These are phyloP conservation scores for Paxillus ammoniavirescens DNA, from an alignment of 768 basidiomycete genomes.

Conservation along the genomic window DNA sequence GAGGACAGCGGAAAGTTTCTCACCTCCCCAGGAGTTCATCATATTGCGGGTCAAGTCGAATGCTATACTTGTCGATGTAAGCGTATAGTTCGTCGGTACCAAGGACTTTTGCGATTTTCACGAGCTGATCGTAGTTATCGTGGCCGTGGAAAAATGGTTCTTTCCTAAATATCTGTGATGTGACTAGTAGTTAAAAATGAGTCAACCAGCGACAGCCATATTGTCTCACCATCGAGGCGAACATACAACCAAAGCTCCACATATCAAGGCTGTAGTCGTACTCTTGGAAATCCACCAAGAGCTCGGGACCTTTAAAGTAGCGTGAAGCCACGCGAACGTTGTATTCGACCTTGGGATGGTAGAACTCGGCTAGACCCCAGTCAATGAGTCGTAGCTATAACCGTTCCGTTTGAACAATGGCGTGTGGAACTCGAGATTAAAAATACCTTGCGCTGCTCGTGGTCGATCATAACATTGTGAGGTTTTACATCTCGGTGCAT, in stretches of 20 bases:
- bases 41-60: slow-evolving; percentile 93
- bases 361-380: slow-evolving; percentile 99
- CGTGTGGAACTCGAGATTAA: slow-evolving; percentile 6
- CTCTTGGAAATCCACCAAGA: slow-evolving; percentile 96
- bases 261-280: slow-evolving; percentile 98
- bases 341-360: slow-evolving; percentile 96
- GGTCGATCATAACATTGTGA: slow-evolving; percentile 99
- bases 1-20: slow-evolving; percentile 13
- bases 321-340: slow-evolving; percentile 96
- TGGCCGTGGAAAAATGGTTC: slow-evolving; percentile 99
- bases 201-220: neutral
- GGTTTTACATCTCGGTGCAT: slow-evolving; percentile 99
- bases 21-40: slow-evolving; percentile 90
- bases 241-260: slow-evolving; percentile 99
- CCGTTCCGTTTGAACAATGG: slow-evolving; percentile 9
- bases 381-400: slow-evolving; percentile 89
- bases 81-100: slow-evolving; percentile 93
- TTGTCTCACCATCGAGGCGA: slow-evolving; percentile 87
- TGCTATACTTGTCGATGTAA: slow-evolving; percentile 94
- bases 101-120: slow-evolving; percentile 96
- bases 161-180: slow-evolving; percentile 89
- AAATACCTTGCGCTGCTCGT: slow-evolving; percentile 87
- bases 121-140: slow-evolving; percentile 97
- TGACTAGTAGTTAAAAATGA: neutral
- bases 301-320: slow-evolving; percentile 97